A percentile compares a stretch with the other conserved stretches of the same genome.
These are phyloP conservation scores for Adansonia grandidieri DNA, from an alignment of 441 rosid genomes.

Conservation along the genomic window DNA sequence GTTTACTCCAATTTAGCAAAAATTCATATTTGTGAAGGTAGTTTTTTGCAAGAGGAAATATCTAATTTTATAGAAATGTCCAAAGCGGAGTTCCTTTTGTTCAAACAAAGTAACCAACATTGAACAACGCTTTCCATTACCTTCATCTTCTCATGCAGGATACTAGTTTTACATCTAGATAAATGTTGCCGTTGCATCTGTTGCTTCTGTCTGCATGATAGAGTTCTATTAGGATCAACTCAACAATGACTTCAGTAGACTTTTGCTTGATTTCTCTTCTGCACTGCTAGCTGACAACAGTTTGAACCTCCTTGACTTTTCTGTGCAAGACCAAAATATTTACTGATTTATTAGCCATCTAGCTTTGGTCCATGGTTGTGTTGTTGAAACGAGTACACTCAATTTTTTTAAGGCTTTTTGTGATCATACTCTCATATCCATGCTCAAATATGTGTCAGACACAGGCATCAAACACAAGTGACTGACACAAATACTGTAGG, in stretches of 20 bases:
- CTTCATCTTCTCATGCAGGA: neutral
- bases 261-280: neutral
- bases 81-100: neutral
- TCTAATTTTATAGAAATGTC: conserved; percentile 4
- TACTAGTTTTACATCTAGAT: neutral
- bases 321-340: neutral
- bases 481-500: too few relatives aligned
- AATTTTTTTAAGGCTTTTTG: neutral
- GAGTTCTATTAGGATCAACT: neutral
- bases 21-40: neutral
- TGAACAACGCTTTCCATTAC: neutral
- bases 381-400: too few relatives aligned
- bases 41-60: too few relatives aligned
- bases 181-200: neutral
- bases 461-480: too few relatives aligned
- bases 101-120: neutral
- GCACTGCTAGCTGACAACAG: too few relatives aligned
- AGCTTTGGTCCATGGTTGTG: neutral
- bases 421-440: too few relatives aligned
- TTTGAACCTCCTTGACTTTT: neutral
- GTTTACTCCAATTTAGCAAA: neutral
- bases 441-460: too few relatives aligned
- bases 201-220: neutral
- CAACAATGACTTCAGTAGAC: neutral
- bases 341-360: neutral